Evolutionary conservation across 2,329 filamentous ascomycete species (phyloP), one percentile per base, ranked within the genome.

Genomic region (Metarhizium sp.): DNA sequence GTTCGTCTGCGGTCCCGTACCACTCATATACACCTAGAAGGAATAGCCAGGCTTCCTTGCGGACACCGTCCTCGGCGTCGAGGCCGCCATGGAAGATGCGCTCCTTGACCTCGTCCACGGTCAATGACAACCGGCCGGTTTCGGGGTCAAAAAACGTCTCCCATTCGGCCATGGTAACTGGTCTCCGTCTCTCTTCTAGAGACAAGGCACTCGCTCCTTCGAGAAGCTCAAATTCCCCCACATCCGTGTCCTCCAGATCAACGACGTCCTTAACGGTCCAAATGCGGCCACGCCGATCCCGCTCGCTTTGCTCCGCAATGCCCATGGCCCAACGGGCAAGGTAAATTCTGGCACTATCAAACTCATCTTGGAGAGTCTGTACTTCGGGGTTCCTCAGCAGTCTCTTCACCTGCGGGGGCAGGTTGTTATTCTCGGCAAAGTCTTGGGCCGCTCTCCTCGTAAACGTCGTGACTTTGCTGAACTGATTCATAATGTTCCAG

Each of bases 241-340:
- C 89, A 58, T 91, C 90, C 34, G 90, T 96, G 61, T 96, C 88
- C 68, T 99, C 95, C 68, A 95, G 87, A 64, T 95, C 92, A 64
- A 97, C 77, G 4, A 96, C 87, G 71, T 99, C 94, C 60, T 85
- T 86, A 1, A 90, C 92, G 0, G 92, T 96, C 88, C 91, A 99
- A 66, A 96, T 92, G 50, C 92, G 79, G 69, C 92, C 87, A 52
- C 85, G 88, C 29, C 87, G 78, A 63, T 99, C 94, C 43, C 85
- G 80, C 66, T 99, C 94, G 64, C 92, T 92, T 73, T 99, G 94
- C 69, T 99, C 95, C 0, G 94, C 92, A 60, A 99, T 96, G 7
- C 91, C 91, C 94, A 99, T 97, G 2, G 94, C 94, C 94, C 94
- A 99, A 59, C 94, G 81, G 25, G 94, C 94, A 43, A 99, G 78